These are phyloP conservation scores for Sporothrix inflata DNA, from an alignment of 2,329 filamentous ascomycete species.

Conservation along the genomic window DNA sequence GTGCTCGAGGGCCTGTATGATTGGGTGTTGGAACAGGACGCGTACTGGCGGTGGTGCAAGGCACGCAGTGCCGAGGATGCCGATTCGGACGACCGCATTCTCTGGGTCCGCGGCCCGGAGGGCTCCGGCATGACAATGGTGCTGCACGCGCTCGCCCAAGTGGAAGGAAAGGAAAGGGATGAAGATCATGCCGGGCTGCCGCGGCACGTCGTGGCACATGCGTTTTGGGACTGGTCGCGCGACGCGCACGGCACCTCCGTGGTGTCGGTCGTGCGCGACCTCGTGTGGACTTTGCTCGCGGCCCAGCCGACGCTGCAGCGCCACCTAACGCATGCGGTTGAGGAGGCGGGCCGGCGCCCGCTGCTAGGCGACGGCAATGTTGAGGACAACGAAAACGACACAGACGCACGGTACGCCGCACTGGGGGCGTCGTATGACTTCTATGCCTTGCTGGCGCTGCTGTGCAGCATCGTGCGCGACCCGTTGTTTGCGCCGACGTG, in stretches of 20 bases:
- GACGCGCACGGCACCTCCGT: background rate
- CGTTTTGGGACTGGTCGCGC: constrained; percentile 12
- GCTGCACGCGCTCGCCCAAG: background rate
- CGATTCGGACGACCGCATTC: constrained; percentile 4
- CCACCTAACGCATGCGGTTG: background rate
- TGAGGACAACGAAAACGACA: background rate
- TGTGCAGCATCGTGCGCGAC: constrained; percentile 8
- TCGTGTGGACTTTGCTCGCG: background rate
- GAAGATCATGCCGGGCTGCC: background rate
- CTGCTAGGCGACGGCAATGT: background rate
- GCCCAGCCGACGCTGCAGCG: background rate
- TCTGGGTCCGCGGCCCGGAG: background rate
- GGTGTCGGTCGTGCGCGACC: constrained; percentile 3
- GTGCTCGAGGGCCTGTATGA: background rate
- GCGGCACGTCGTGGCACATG: background rate
- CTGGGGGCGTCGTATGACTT: constrained; percentile 10
- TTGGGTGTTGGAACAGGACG: constrained; percentile 1
- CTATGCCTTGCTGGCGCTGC: background rate
- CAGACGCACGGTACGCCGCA: background rate
- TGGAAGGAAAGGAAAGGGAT: background rate
- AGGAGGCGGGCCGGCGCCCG: background rate
- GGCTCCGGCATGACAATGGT: background rate
- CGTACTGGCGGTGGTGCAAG: background rate
- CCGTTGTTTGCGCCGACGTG: background rate
- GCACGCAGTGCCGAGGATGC: background rate